Percentiles rank a stretch among this genome's conserved stretches.
phyloP scores from a whole-genome alignment of 768 basidiomycete genomes.

The Flagelloscypha sp. region DNA sequence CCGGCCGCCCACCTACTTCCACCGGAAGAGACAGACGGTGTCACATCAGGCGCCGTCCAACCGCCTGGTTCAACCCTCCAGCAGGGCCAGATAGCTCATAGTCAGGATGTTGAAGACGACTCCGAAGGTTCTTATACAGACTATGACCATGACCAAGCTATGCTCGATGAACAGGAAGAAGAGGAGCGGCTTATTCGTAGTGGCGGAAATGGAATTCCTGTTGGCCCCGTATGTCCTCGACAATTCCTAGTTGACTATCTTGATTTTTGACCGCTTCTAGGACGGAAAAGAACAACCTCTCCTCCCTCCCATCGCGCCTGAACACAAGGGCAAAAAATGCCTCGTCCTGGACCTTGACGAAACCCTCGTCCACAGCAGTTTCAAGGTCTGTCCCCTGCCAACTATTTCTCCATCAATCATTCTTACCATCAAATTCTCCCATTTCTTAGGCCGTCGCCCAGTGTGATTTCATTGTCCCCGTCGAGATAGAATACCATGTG shows the following conservation, averaged over 20 bases:
- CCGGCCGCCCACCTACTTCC: slow-evolving; percentile 44
- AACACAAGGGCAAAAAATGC: slow-evolving; percentile 86
- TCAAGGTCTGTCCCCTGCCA: slow-evolving; percentile 83
- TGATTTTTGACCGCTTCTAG: slow-evolving; percentile 29
- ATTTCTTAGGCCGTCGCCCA: slow-evolving; percentile 64
- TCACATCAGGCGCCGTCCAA: slow-evolving; percentile 86
- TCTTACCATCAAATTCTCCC: slow-evolving; percentile 41
- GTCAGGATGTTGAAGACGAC: too few species aligned
- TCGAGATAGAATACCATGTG: slow-evolving; percentile 97
- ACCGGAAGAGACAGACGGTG: slow-evolving; percentile 72
- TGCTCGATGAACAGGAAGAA: slow-evolving; percentile 66
- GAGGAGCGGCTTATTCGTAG: slow-evolving; percentile 84
- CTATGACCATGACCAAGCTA: slow-evolving; percentile 40
- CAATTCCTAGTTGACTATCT: too few species aligned
- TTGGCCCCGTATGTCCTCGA: slow-evolving; percentile 74
- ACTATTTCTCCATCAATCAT: slow-evolving; percentile 62
- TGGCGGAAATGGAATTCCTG: slow-evolving; percentile 91
- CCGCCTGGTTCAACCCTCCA: slow-evolving; percentile 82
- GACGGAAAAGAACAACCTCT: slow-evolving; percentile 83
- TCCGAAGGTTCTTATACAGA: slow-evolving; percentile 63
- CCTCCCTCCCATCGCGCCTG: slow-evolving; percentile 74
- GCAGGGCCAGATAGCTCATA: too few species aligned
- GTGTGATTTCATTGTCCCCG: slow-evolving; percentile 97
- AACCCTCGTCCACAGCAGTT: slow-evolving; percentile 93
- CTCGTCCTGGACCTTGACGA: slow-evolving; percentile 96